phyloP scores from a whole-genome alignment of 2,329 filamentous ascomycete genomes.

The Trichoderma atrobrunneum region DNA sequence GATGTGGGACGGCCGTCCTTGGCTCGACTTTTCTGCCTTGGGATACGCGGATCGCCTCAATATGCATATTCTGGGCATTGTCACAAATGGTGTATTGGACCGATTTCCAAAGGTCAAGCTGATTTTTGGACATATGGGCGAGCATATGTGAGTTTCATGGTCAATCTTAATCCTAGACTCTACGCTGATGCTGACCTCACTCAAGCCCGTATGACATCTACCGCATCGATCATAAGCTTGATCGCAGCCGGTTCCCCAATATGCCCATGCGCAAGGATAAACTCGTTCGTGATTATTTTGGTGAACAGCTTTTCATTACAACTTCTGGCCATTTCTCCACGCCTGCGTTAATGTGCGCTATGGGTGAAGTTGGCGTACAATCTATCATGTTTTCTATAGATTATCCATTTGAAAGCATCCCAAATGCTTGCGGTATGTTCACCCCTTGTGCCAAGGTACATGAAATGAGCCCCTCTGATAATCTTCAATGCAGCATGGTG shows the following conservation, averaged over 20 bases:
- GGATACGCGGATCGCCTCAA: conserved; percentile 58
- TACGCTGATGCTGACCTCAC: neutral
- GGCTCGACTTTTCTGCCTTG: conserved; percentile 58
- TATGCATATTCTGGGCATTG: conserved; percentile 53
- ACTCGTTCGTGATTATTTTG: conserved; percentile 50
- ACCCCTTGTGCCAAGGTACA: no score
- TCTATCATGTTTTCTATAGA: conserved; percentile 52
- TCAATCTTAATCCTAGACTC: no score
- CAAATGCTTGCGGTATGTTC: conserved; percentile 12
- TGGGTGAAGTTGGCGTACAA: conserved; percentile 49
- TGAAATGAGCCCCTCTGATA: neutral
- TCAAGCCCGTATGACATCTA: conserved; percentile 44
- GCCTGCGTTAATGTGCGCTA: conserved; percentile 47
- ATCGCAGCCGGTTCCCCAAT: conserved; percentile 44
- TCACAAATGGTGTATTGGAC: conserved; percentile 50
- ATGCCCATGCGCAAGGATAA: conserved; percentile 51
- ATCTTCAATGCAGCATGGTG: neutral
- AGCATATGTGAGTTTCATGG: conserved; percentile 36
- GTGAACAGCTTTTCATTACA: conserved; percentile 56
- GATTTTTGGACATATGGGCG: conserved; percentile 47
- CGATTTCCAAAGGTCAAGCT: conserved; percentile 44
- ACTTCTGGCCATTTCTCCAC: conserved; percentile 57
- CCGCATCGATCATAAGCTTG: conserved; percentile 54
- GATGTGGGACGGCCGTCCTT: conserved; percentile 57
- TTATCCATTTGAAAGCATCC: conserved; percentile 46